phyloP scores from a whole-genome alignment of 2,329 filamentous ascomycete genomes.

The Aureobasidium sp. region DNA sequence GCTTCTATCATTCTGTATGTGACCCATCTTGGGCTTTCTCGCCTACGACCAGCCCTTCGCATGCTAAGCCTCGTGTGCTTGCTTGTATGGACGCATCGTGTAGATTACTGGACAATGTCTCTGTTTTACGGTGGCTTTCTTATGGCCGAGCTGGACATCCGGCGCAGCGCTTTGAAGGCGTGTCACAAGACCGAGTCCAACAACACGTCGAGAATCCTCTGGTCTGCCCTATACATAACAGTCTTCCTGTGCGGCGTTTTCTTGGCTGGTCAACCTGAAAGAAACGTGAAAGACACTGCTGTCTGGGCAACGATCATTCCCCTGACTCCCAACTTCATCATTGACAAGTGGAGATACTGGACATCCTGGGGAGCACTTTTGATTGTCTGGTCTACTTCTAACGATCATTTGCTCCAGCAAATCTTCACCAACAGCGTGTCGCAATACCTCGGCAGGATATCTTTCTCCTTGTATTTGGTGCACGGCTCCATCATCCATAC shows the following conservation, averaged over 20 bases:
- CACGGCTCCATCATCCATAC: constrained; percentile 48
- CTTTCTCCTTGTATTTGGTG: constrained; percentile 52
- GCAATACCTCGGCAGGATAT: constrained; percentile 51
- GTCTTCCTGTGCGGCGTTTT: neutral
- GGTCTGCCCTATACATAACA: neutral
- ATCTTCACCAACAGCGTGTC: constrained; percentile 42
- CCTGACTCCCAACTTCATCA: neutral
- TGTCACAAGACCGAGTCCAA: constrained; percentile 35
- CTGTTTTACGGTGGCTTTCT: constrained; percentile 48
- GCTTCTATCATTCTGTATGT: constrained; percentile 49
- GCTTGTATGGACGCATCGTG: constrained; percentile 38
- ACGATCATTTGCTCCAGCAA: constrained; percentile 37
- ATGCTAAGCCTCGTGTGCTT: constrained; percentile 34
- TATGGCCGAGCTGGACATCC: constrained; percentile 45
- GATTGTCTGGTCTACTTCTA: constrained; percentile 23
- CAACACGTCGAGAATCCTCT: neutral
- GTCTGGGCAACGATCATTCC: neutral
- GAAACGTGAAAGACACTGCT: neutral
- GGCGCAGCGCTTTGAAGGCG: constrained; percentile 32
- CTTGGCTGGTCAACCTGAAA: neutral
- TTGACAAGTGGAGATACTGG: neutral
- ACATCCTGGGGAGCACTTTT: neutral
- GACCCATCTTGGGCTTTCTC: constrained; percentile 34
- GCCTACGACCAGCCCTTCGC: constrained; percentile 20
- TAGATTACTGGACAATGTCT: constrained; percentile 45